These are phyloP conservation scores for Physcomitrium patens DNA, from an alignment of 225 moss, liverwort and hornwort species.

Conservation along the genomic window DNA sequence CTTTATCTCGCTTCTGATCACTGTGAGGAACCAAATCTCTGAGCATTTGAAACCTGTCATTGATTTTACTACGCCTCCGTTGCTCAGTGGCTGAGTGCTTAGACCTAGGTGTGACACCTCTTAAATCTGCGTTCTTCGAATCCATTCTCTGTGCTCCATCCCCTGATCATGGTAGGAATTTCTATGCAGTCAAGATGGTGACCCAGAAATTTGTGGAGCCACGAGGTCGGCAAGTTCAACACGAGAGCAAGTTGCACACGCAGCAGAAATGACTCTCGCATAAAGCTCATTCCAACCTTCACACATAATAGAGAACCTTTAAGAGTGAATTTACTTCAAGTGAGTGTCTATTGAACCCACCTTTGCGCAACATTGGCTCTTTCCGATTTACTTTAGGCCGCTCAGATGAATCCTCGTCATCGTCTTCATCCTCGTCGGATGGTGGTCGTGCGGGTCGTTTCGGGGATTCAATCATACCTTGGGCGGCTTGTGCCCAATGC, in stretches of 20 bases:
- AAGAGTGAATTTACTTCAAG: no score
- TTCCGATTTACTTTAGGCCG: slow-evolving; percentile 56
- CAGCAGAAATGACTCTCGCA: no score
- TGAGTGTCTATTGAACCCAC: slow-evolving; percentile 21
- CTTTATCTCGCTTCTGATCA: slow-evolving; percentile 83
- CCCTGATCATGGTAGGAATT: slow-evolving; percentile 35
- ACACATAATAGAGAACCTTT: no score
- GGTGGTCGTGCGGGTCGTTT: slow-evolving; percentile 55
- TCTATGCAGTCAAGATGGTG: background rate
- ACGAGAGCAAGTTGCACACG: no score
- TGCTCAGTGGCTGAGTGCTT: slow-evolving; percentile 86
- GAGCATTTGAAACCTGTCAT: slow-evolving; percentile 83
- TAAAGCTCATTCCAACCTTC: no score
- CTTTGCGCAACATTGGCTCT: slow-evolving; percentile 53
- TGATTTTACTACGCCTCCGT: slow-evolving; percentile 76
- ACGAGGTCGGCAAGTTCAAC: no score
- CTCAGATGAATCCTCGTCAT: slow-evolving; percentile 75
- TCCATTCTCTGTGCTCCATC: slow-evolving; percentile 64
- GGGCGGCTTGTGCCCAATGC: slow-evolving; percentile 58
- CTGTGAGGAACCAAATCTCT: slow-evolving; percentile 81
- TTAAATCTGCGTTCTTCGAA: slow-evolving; percentile 49
- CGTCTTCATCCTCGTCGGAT: slow-evolving; percentile 77
- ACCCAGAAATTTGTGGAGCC: background rate
- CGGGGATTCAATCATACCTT: slow-evolving; percentile 52
- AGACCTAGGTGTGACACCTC: slow-evolving; percentile 73